phyloP scores from a whole-genome alignment of 1,284 basidiomycete genomes.

The Ganoderma meredithae region DNA sequence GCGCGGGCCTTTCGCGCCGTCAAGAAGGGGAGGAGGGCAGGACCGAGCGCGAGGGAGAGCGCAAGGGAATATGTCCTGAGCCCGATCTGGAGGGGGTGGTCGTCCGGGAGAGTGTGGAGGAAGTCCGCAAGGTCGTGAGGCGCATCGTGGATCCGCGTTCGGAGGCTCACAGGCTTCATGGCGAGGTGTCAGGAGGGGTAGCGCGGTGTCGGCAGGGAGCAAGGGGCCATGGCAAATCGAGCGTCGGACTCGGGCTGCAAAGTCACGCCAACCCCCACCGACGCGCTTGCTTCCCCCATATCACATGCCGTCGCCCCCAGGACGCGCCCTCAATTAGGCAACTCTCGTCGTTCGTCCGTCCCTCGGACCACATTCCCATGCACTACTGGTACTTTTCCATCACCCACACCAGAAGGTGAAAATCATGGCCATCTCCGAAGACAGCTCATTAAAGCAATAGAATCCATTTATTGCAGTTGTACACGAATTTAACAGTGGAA shows the following conservation, averaged over 20 bases:
- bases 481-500: neutral
- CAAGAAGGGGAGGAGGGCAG: conserved; percentile 63
- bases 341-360: conserved; percentile 2
- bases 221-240: conserved; percentile 16
- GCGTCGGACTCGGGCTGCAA: neutral
- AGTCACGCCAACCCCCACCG: neutral
- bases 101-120: conserved; percentile 41
- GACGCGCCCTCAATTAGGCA: conserved; percentile 6
- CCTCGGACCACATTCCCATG: too few species aligned
- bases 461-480: neutral
- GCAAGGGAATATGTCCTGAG: conserved; percentile 73
- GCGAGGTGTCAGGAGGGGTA: neutral
- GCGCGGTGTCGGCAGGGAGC: conserved; percentile 1
- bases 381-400: too few species aligned
- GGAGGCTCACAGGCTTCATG: conserved; percentile 21
- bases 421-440: too few species aligned
- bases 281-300: neutral
- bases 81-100: conserved; percentile 66
- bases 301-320: conserved; percentile 14
- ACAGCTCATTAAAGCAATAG: too few species aligned
- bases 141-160: conserved; percentile 19
- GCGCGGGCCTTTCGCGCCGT: conserved; percentile 43
- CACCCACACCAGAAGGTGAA: too few species aligned
- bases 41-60: conserved; percentile 69
- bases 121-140: conserved; percentile 34